Conservation (phyloP, 75 land plant genomes). For the Cunninghamia lanceolata region DNA sequence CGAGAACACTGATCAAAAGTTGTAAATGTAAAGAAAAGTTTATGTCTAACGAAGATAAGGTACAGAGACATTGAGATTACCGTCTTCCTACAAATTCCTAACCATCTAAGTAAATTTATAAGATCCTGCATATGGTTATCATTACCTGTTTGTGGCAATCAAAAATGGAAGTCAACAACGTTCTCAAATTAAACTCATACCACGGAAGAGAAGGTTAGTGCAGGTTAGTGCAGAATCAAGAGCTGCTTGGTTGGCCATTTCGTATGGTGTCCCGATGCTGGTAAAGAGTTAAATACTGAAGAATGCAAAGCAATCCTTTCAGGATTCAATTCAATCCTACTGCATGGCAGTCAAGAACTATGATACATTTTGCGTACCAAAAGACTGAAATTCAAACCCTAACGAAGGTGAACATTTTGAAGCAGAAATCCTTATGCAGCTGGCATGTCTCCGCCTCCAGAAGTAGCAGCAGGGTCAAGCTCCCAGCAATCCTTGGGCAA, state of each 20-base stretch:
- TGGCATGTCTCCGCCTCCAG: neutral
- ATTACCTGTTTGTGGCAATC: conserved; percentile 10
- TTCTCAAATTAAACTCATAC: conserved; percentile 1
- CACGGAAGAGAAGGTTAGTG: neutral
- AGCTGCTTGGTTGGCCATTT: neutral
- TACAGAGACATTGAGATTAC: neutral
- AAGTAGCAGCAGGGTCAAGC: conserved; percentile 37
- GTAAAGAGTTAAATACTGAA: neutral
- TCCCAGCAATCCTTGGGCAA: conserved; percentile 27
- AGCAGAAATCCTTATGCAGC: neutral
- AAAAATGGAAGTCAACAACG: conserved; percentile 11
- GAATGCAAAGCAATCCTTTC: neutral
- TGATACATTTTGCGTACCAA: conserved; percentile 3
- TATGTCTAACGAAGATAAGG: neutral
- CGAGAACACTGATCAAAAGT: neutral
- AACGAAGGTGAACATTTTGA: neutral
- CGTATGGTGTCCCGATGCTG: neutral
- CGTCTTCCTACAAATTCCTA: neutral
- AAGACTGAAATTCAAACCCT: conserved; percentile 1
- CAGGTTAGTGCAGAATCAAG: conserved; percentile 6
- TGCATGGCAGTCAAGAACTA: conserved; percentile 9
- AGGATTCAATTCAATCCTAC: neutral
- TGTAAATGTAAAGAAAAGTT: neutral
- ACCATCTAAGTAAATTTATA: neutral
- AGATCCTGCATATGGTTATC: conserved; percentile 1